Conservation (phyloP, 1,139 yeast genomes). For the Saccharomyces hybrid region DNA sequence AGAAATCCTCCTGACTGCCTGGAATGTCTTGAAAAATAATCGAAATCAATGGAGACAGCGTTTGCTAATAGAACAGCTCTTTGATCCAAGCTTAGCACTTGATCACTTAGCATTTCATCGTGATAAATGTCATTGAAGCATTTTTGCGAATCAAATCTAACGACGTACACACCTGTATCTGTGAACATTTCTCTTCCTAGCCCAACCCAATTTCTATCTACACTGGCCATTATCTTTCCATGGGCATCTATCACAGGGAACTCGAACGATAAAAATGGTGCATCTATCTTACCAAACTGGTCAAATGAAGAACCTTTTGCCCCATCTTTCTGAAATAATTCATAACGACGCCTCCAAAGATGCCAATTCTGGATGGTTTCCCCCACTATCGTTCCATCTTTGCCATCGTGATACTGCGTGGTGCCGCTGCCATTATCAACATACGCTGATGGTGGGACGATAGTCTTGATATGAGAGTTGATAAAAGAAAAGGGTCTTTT, state of each 20-base stretch:
- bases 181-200: conserved; percentile 86
- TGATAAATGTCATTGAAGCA: conserved; percentile 26
- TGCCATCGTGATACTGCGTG: conserved; percentile 7
- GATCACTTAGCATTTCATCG: conserved; percentile 17
- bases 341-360: conserved; percentile 81
- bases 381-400: conserved; percentile 50
- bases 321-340: conserved; percentile 48
- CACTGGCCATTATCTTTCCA: conserved; percentile 59
- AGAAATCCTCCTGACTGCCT: conserved; percentile 42
- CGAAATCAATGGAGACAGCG: conserved; percentile 89
- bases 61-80: conserved; percentile 79
- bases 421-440: conserved; percentile 15
- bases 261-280: conserved; percentile 78
- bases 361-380: conserved; percentile 93
- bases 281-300: conserved; percentile 71
- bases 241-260: conserved; percentile 63
- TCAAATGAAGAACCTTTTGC: conserved; percentile 15
- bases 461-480: conserved; percentile 76
- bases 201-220: conserved; percentile 93
- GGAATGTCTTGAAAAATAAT: conserved; percentile 86
- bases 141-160: conserved; percentile 67
- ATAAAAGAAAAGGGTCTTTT: conserved; percentile 79
- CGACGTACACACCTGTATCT: conserved; percentile 85
- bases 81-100: conserved; percentile 58
- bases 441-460: conserved; percentile 40